phyloP scores from a whole-genome alignment of 1,284 basidiomycete species.

The Ustilago lituana region DNA sequence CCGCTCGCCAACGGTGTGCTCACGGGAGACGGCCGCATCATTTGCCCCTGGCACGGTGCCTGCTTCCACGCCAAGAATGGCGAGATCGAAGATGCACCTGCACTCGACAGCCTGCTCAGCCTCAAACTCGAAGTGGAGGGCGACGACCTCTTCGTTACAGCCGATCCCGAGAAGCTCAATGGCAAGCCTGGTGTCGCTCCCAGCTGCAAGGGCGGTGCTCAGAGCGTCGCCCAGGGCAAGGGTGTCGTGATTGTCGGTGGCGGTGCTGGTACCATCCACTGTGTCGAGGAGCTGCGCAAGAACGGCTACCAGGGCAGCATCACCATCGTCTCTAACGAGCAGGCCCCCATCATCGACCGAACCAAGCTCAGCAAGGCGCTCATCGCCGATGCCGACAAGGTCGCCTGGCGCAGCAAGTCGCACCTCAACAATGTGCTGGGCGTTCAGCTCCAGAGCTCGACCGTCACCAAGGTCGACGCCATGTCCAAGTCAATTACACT shows the following conservation, averaged over 20 bases:
- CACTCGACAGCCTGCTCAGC: conserved; percentile 82
- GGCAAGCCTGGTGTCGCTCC: conserved; percentile 57
- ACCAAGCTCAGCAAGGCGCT: conserved; percentile 91
- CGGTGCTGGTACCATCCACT: conserved; percentile 81
- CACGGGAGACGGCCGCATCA: conserved; percentile 79
- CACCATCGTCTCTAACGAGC: conserved; percentile 82
- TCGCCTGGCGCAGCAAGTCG: conserved; percentile 78
- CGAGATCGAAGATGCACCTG: conserved; percentile 84
- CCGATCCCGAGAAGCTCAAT: conserved; percentile 75
- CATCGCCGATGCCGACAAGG: conserved; percentile 78
- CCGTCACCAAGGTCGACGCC: conserved; percentile 51
- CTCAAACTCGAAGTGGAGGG: conserved; percentile 77
- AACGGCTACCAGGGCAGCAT: conserved; percentile 81
- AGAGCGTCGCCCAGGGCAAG: conserved; percentile 69
- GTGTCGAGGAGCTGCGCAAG: conserved; percentile 85
- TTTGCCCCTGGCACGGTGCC: conserved; percentile 89
- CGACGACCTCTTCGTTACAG: conserved; percentile 83
- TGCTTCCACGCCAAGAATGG: conserved; percentile 79
- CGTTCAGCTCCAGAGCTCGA: conserved; percentile 76
- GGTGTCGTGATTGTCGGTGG: conserved; percentile 87
- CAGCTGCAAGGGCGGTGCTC: conserved; percentile 58
- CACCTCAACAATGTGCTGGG: conserved; percentile 84
- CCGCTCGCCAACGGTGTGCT: conserved; percentile 83
- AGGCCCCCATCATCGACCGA: conserved; percentile 85
- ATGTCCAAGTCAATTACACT: conserved; percentile 65